These are phyloP conservation scores for Thielaviopsis ethacetica DNA, from an alignment of 2,329 filamentous ascomycete species.

Conservation along the genomic window DNA sequence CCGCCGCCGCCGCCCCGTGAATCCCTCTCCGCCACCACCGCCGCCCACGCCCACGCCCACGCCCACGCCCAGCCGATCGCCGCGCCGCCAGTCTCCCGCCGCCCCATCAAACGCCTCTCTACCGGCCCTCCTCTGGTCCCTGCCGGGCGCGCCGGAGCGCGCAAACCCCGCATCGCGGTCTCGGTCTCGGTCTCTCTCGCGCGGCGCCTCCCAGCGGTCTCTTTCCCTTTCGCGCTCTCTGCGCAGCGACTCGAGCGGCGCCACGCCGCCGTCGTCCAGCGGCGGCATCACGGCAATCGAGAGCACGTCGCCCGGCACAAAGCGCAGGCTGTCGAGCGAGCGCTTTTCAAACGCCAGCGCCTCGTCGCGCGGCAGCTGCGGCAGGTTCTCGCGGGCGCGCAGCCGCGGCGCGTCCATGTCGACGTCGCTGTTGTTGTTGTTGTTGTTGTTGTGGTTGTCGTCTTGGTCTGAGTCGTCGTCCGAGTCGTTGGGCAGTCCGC, in stretches of 20 bases:
- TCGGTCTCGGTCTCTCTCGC: neutral
- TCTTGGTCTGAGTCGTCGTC: slow-evolving; percentile 4
- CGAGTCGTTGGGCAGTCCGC: slow-evolving; percentile 18
- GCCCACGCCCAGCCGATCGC: slow-evolving; percentile 20
- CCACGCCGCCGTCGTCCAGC: slow-evolving; percentile 55
- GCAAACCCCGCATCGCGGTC: neutral
- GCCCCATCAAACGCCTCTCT: slow-evolving; percentile 15
- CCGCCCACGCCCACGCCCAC: slow-evolving; percentile 24
- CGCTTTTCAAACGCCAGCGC: slow-evolving; percentile 46
- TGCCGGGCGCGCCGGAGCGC: neutral
- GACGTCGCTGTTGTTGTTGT: slow-evolving; percentile 20
- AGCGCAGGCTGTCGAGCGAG: slow-evolving; percentile 59
- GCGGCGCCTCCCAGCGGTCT: slow-evolving; percentile 5
- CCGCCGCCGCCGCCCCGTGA: slow-evolving; percentile 13
- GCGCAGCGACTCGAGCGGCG: slow-evolving; percentile 38
- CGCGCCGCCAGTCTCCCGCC: slow-evolving; percentile 17
- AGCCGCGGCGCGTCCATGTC: slow-evolving; percentile 54
- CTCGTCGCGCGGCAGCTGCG: slow-evolving; percentile 18
- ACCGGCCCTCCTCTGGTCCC: slow-evolving; percentile 12
- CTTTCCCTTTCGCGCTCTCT: slow-evolving; percentile 22
- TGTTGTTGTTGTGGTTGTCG: slow-evolving; percentile 13
- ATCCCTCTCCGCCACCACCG: slow-evolving; percentile 22
- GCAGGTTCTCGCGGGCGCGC: slow-evolving; percentile 18
- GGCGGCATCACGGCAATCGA: slow-evolving; percentile 69
- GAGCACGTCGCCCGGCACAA: slow-evolving; percentile 80